phyloP scores from a whole-genome alignment of 208 protist species.

The Trypanosoma conorhini region DNA sequence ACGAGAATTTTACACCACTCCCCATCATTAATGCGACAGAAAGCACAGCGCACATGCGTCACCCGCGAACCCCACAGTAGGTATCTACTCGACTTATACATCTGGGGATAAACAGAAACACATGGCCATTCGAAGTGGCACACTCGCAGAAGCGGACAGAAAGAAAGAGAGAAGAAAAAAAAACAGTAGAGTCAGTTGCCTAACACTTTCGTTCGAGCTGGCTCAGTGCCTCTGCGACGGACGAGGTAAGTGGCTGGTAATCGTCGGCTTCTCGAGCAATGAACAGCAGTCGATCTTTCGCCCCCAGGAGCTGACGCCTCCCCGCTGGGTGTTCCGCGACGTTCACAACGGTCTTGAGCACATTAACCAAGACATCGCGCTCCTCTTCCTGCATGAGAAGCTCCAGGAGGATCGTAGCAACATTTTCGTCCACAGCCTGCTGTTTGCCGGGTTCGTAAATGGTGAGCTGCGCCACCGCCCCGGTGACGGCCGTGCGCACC shows the following conservation, averaged over 20 bases:
- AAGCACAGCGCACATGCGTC: not conserved
- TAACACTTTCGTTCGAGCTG: conserved; percentile 32
- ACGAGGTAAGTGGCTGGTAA: conserved; percentile 30
- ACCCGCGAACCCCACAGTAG: not conserved
- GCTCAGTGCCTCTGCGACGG: conserved; percentile 25
- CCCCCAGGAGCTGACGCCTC: conserved; percentile 38
- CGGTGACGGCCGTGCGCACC: conserved; percentile 61
- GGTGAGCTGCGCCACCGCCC: conserved; percentile 72
- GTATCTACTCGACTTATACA: not conserved
- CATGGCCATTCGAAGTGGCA: not conserved
- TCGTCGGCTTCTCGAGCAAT: conserved; percentile 29
- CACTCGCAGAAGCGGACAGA: not conserved
- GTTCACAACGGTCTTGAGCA: conserved; percentile 60
- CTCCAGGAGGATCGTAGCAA: conserved; percentile 33
- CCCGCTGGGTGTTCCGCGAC: conserved; percentile 69
- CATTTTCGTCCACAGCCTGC: conserved; percentile 55
- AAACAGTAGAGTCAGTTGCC: conserved; percentile 4
- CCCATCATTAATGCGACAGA: not conserved
- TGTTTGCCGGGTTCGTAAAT: conserved; percentile 75
- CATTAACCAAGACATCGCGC: conserved; percentile 77
- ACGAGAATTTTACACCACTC: not conserved
- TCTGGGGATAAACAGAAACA: not conserved
- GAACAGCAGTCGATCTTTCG: conserved; percentile 38
- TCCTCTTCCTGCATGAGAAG: conserved; percentile 68
- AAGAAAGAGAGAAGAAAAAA: not conserved